These are phyloP conservation scores for Urostyla sp. DNA, from an alignment of 73 alveolate genomes.

Conservation along the genomic window DNA sequence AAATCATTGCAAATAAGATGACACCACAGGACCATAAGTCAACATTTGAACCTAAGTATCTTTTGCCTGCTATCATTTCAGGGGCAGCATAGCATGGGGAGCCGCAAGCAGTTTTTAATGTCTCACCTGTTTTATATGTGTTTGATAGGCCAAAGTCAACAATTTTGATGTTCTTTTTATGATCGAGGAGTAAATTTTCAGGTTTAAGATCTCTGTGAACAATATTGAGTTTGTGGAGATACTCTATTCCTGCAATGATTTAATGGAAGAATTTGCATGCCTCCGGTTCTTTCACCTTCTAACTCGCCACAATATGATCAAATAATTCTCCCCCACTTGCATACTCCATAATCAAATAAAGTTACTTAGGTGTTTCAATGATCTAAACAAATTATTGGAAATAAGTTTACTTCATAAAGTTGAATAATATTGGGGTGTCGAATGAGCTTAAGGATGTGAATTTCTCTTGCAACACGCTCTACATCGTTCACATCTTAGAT, in stretches of 20 bases:
- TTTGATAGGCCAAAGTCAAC: constrained; percentile 90
- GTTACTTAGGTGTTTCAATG: constrained; percentile 87
- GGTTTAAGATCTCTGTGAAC: constrained; percentile 84
- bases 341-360: constrained; percentile 79
- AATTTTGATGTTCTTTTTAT: constrained; percentile 78
- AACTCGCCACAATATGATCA: constrained; percentile 78
- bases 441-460: constrained; percentile 74
- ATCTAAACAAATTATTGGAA: constrained; percentile 3
- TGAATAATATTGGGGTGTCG: constrained; percentile 80
- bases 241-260: constrained; percentile 90
- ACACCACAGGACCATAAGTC: constrained; percentile 89
- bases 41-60: constrained; percentile 80
- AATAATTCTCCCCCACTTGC: constrained; percentile 86
- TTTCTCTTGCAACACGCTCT: constrained; percentile 85
- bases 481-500: constrained; percentile 81
- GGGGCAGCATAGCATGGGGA: constrained; percentile 93
- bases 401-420: constrained; percentile 76
- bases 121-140: constrained; percentile 68
- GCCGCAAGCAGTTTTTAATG: constrained; percentile 85
- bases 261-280: constrained; percentile 86
- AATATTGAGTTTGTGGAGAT: constrained; percentile 83
- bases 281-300: constrained; percentile 75
- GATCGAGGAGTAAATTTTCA: constrained; percentile 62
- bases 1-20: constrained; percentile 84
- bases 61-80: constrained; percentile 83